Base-by-base conservation (phyloP, 2,329 filamentous ascomycete species). In the Whalleya microplaca region DNA sequence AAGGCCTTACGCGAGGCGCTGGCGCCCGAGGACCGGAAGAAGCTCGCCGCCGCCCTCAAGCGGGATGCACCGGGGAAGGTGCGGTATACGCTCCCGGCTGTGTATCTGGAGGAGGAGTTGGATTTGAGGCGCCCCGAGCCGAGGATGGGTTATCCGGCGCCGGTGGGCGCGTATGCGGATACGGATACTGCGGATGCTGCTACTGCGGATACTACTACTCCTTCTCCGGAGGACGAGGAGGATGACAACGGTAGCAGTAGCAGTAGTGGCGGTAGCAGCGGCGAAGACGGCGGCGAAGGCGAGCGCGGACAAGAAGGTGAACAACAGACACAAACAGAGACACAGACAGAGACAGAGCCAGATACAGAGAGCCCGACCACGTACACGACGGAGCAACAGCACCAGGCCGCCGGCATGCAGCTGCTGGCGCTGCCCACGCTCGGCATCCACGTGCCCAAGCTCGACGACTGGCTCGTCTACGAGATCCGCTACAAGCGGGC, bases 391-490 rank as follows among this genome's bases (percentile, higher is more conserved):
- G 49, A 54, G 40, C 18, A 40, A 16, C 58, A 60, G 20, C 60
- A 64, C 16, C 10, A 18, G 5, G 50, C 60, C 21, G 19, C 64
- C 8, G 69, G 70, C 19, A 62, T 75, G 64, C 76, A 75, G 41
- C 66, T 86, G 53, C 59, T 86, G 12, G 82, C 80, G 21, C 72
- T 86, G 56, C 83, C 83, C 2, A 82, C 80, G 20, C 66, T 86
- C 43, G 79, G 77, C 0, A 67, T 84, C 3, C 69, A 75, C 1
- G 56, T 83, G 7, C 80, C 80, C 0, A 75, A 76, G 0, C 56
- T 83, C 20, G 75, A 79, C 43, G 63, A 78, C 23, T 82, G 79
- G 80, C 64, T 84, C 7, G 66, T 72, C 48, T 84, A 77, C 52
- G 77, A 84, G 58, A 70, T 79, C 2, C 71, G 80, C 49, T 85